Base-by-base conservation (phyloP, 2,329 filamentous ascomycete species). In the Cladorrhinum sp. region DNA sequence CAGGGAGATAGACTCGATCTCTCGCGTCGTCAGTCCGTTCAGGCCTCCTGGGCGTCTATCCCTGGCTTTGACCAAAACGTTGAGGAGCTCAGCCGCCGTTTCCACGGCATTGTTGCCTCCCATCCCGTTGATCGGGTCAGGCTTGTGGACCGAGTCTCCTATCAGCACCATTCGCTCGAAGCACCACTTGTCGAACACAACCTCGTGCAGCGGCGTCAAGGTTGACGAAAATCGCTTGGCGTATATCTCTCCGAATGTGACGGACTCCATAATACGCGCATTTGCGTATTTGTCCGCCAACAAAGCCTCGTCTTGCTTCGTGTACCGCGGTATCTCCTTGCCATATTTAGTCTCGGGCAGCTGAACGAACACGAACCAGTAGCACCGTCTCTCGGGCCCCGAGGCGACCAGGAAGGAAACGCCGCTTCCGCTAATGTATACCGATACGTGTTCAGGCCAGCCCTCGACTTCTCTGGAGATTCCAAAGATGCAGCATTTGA, bases 401-500 rank as follows among this genome's bases (percentile, higher is more conserved):
- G 69, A 69, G 2, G 72, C 64, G 5, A 75, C 60, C 1, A 76
- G 63, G 12, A 69, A 65, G 0, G 69, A 70, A 2, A 70, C 7
- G n/a, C n/a, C n/a, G n/a, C n/a, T n/a, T n/a, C n/a, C n/a, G n/a
- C n/a, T n/a, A 21, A 50, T 30, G 65, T 65, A 3, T 62, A 59
- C 1, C 66, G 58, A 57, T 67, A 58, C 20, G 46, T 68, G 39
- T 16, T 68, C 62, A 2, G 42, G 20, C 66, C 66, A 70, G 23
- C 62, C 62, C 1, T 63, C 53, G 3, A 73, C 68, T 12, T 71
- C 28, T 16, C 73, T 63, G 2, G 74, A 71, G 14, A 77, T 77
- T 4, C 76, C 75, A 50, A 75, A 78, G n/a, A 72, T 72, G 64
- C 74, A 76, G 10, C 64, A 62, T 42, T 75, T 77, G 30, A 68